These are phyloP conservation scores for Populus tomentosa DNA, from an alignment of 441 rosid species.

Conservation along the genomic window DNA sequence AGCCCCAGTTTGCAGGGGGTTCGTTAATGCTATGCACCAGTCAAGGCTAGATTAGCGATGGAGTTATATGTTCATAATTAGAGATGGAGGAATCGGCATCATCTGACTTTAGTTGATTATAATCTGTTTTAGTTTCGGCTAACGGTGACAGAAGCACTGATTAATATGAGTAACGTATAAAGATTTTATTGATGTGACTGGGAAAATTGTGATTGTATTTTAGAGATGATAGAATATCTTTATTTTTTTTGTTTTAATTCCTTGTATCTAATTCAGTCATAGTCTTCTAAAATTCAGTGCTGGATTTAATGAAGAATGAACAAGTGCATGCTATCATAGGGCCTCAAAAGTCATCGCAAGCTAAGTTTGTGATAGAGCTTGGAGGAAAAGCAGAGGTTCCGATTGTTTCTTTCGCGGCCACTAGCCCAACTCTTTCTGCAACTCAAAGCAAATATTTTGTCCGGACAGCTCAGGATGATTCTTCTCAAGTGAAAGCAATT, in stretches of 20 bases:
- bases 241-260: background rate
- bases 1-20: no score
- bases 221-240: background rate
- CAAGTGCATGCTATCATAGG: conserved; percentile 46
- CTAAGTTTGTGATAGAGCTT: conserved; percentile 31
- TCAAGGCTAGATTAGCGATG: background rate
- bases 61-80: background rate
- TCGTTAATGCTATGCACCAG: no score
- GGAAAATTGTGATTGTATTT: background rate
- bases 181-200: no score
- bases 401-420: conserved; percentile 34
- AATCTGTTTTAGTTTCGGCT: background rate
- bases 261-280: background rate
- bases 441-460: conserved; percentile 31
- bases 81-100: background rate
- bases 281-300: conserved; percentile 23
- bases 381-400: conserved; percentile 40
- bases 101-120: background rate
- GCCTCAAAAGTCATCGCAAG: conserved; percentile 9
- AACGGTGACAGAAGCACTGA: background rate
- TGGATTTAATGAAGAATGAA: conserved; percentile 39
- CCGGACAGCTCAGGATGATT: conserved; percentile 31
- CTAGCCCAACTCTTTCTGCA: conserved; percentile 37
- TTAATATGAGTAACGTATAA: background rate
- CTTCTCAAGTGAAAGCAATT: conserved; percentile 36